Percentiles rank a stretch among this genome's conserved stretches.
Conservation (phyloP, 2,329 filamentous ascomycete genomes). For the Aspergillus chevalieri region DNA sequence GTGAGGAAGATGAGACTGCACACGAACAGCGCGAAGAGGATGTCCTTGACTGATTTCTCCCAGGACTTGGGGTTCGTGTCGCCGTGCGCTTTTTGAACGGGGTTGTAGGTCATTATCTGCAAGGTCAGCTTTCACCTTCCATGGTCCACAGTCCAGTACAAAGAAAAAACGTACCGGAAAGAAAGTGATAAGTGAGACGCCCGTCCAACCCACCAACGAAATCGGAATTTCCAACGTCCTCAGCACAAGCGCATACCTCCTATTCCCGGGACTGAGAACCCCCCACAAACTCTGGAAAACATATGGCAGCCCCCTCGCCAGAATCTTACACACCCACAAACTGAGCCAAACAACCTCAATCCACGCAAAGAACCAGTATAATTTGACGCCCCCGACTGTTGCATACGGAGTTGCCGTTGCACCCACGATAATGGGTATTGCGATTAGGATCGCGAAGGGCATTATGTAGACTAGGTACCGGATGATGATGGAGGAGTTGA, state of each 20-base stretch:
- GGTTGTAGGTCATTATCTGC: constrained; percentile 41
- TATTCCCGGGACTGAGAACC: constrained; percentile 58
- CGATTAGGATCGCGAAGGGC: constrained; percentile 52
- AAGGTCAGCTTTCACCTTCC: not conserved
- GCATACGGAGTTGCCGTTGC: constrained; percentile 44
- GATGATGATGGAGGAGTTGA: constrained; percentile 58
- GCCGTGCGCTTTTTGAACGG: constrained; percentile 23
- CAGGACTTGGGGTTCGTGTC: constrained; percentile 39
- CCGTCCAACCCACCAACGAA: constrained; percentile 55
- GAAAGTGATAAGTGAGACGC: constrained; percentile 56
- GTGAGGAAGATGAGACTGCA: constrained; percentile 52
- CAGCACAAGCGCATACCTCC: constrained; percentile 58
- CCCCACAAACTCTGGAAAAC: constrained; percentile 57
- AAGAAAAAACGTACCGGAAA: constrained; percentile 38
- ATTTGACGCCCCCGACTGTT: constrained; percentile 50
- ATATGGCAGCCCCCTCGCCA: constrained; percentile 53
- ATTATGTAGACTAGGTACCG: constrained; percentile 59
- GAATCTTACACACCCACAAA: constrained; percentile 57
- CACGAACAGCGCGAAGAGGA: constrained; percentile 54
- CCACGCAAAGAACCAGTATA: constrained; percentile 60
- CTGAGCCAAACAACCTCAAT: constrained; percentile 59
- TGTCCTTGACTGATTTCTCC: constrained; percentile 51
- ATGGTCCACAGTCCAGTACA: not conserved
- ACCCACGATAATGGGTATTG: constrained; percentile 59
- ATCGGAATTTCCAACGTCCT: constrained; percentile 55